Conservation (phyloP, 331 rosid genomes). For the Telfairia occidentalis region DNA sequence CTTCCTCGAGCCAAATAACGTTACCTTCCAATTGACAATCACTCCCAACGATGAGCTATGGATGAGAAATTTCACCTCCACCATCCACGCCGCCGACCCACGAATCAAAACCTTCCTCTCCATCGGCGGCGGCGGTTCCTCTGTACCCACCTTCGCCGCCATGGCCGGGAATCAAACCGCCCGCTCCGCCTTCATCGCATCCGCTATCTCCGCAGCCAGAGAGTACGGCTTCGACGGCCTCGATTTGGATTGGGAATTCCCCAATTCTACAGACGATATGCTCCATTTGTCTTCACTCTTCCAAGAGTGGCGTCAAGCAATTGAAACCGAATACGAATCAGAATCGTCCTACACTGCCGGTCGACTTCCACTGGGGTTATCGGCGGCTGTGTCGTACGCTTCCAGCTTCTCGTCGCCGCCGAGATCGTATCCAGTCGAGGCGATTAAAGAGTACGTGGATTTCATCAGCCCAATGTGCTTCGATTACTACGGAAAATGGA, state of each 20-base stretch:
- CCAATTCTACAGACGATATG: constrained; percentile 37
- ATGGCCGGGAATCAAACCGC: constrained; percentile 27
- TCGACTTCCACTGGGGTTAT: constrained; percentile 40
- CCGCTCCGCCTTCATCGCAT: constrained; percentile 43
- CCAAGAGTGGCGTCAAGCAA: constrained; percentile 18
- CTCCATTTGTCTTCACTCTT: constrained; percentile 40
- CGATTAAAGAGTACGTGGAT: constrained; percentile 34
- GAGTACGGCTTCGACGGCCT: constrained; percentile 54
- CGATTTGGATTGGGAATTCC: constrained; percentile 87
- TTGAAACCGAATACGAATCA: constrained; percentile 33
- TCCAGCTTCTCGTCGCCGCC: constrained; percentile 22
- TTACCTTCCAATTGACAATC: constrained; percentile 31
- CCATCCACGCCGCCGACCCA: constrained; percentile 27
- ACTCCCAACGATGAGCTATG: constrained; percentile 19
- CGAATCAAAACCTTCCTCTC: constrained; percentile 48
- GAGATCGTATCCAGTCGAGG: constrained; percentile 39
- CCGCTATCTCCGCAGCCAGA: constrained; percentile 50
- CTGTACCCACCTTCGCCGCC: constrained; percentile 34
- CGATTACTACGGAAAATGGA: constrained; percentile 67
- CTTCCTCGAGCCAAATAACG: constrained; percentile 38
- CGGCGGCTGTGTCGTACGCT: constrained; percentile 54
- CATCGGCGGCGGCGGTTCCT: constrained; percentile 56
- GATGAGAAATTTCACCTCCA: constrained; percentile 29
- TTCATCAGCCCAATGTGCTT: constrained; percentile 77
- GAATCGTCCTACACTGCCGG: too few relatives aligned